A percentile compares a stretch with the other conserved stretches of the same genome.
Evolutionary conservation across 164 flowering plant genomes (phyloP).

Genomic region (Magnolia changhungtana): DNA sequence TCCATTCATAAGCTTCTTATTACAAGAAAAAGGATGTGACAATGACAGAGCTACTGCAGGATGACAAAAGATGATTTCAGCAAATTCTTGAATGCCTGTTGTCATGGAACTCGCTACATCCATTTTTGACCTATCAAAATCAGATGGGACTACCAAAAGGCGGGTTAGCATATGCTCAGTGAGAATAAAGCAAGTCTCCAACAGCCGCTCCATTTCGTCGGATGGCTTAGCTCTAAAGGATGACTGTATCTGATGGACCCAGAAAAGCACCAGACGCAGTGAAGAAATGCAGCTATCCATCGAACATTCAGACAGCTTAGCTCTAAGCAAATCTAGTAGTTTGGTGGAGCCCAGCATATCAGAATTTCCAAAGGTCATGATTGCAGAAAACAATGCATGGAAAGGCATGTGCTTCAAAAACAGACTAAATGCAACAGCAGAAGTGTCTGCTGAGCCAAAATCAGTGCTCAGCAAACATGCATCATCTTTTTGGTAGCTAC

Average conservation of each 20-base stretch:
- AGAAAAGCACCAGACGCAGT: slow-evolving; percentile 64
- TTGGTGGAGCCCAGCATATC: slow-evolving; percentile 23
- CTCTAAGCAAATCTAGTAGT: slow-evolving; percentile 43
- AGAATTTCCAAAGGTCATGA: slow-evolving; percentile 27
- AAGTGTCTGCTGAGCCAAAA: slow-evolving; percentile 29
- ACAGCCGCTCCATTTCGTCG: slow-evolving; percentile 37
- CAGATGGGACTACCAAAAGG: slow-evolving; percentile 29
- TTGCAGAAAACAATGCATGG: slow-evolving; percentile 56
- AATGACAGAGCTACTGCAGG: slow-evolving; percentile 50
- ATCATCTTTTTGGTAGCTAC: slow-evolving; percentile 17
- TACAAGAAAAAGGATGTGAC: slow-evolving; percentile 27
- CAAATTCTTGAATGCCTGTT: slow-evolving; percentile 35
- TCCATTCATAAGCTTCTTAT: slow-evolving; percentile 15
- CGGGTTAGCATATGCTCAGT: slow-evolving; percentile 40
- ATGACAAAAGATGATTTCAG: slow-evolving; percentile 51
- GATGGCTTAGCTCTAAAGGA: slow-evolving; percentile 38
- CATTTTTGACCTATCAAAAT: slow-evolving; percentile 21
- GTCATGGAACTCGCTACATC: slow-evolving; percentile 15
- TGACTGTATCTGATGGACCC: slow-evolving; percentile 51
- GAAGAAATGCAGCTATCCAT: slow-evolving; percentile 36
- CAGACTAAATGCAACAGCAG: slow-evolving; percentile 46
- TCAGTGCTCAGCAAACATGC: slow-evolving; percentile 9
- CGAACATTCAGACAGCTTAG: slow-evolving; percentile 39
- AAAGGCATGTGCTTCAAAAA: slow-evolving; percentile 60
- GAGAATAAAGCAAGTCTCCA: slow-evolving; percentile 43